Conservation (phyloP, 768 basidiomycete genomes). For the Leccinum disarticulatum region DNA sequence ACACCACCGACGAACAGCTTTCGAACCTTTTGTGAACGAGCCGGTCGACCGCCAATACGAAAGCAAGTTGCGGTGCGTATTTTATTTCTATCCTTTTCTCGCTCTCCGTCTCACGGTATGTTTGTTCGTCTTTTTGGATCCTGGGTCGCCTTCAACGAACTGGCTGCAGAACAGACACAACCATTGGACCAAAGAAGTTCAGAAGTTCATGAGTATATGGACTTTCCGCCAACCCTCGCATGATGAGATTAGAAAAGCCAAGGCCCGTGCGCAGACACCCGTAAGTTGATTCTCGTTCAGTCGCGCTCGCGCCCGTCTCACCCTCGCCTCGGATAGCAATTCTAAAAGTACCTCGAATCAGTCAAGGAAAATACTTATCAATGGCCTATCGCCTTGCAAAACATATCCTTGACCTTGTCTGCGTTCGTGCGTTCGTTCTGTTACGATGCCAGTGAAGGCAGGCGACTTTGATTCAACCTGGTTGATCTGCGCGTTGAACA, state of each 20-base stretch:
- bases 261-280: constrained; percentile 8
- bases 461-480: constrained; percentile 55
- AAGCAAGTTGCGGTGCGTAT: constrained; percentile 54
- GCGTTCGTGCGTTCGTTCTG: constrained; percentile 60
- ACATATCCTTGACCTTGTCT: constrained; percentile 39
- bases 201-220: constrained; percentile 20
- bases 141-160: constrained; percentile 40
- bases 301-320: background rate
- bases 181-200: constrained; percentile 48
- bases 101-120: background rate
- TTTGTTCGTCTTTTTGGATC: constrained; percentile 59
- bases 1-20: constrained; percentile 35
- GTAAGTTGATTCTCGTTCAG: constrained; percentile 8
- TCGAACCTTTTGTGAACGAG: constrained; percentile 42
- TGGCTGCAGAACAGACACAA: constrained; percentile 56
- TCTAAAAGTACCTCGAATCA: constrained; percentile 34
- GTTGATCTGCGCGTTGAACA: constrained; percentile 70
- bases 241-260: background rate
- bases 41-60: constrained; percentile 49
- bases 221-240: constrained; percentile 14
- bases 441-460: constrained; percentile 69
- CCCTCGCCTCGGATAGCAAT: constrained; percentile 25
- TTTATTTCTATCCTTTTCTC: background rate
- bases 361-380: constrained; percentile 30
- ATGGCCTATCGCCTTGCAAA: constrained; percentile 35